phyloP scores from a whole-genome alignment of 768 basidiomycete species.

The Podaxis mareebaensis region DNA sequence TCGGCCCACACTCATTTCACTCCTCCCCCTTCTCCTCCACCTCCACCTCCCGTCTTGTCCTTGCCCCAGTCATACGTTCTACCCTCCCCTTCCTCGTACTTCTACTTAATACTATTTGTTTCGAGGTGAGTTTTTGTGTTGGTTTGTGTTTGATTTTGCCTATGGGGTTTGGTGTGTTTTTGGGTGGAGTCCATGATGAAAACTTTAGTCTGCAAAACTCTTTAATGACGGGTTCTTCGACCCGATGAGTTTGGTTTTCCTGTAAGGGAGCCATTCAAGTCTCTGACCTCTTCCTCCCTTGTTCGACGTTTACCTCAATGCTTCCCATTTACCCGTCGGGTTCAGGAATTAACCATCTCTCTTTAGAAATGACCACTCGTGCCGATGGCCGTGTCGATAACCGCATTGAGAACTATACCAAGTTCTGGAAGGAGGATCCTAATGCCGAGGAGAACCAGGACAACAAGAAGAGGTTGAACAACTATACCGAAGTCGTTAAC shows the following conservation, averaged over 20 bases:
- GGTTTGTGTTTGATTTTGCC: not conserved
- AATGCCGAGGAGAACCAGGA: slow-evolving; percentile 64
- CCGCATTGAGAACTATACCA: slow-evolving; percentile 84
- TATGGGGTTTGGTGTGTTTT: not conserved
- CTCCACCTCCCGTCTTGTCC: slow-evolving; percentile 5
- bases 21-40: slow-evolving; percentile 14
- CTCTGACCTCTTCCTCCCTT: slow-evolving; percentile 27
- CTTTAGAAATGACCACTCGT: slow-evolving; percentile 17
- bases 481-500: slow-evolving; percentile 93
- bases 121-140: not conserved
- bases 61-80: slow-evolving; percentile 7
- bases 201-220: slow-evolving; percentile 25
- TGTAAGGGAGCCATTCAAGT: slow-evolving; percentile 42
- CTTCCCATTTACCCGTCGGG: not conserved
- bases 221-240: slow-evolving; percentile 26
- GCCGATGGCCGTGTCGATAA: slow-evolving; percentile 60
- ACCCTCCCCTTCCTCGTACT: slow-evolving; percentile 1
- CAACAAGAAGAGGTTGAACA: slow-evolving; percentile 71
- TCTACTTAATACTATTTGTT: slow-evolving; percentile 4
- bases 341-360: too few relatives aligned
- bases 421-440: slow-evolving; percentile 89
- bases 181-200: slow-evolving; percentile 24
- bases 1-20: slow-evolving; percentile 13
- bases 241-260: slow-evolving; percentile 31
- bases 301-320: not conserved